Percentiles rank a stretch among this genome's conserved stretches.
Conservation (phyloP, 2,329 filamentous ascomycete species). For the Trichoderma sp. region DNA sequence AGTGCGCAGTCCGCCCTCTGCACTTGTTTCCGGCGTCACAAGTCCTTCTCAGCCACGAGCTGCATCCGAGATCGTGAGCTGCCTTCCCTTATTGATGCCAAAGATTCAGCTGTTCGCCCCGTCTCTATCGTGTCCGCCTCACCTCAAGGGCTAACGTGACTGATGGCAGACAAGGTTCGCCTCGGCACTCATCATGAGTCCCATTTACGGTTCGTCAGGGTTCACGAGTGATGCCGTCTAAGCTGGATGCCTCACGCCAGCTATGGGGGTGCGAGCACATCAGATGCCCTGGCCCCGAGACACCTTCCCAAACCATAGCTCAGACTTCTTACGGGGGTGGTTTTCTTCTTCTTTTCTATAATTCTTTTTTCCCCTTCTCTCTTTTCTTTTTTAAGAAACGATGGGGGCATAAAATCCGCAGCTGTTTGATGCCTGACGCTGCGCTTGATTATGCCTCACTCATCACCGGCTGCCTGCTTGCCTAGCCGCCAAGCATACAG, state of each 20-base stretch:
- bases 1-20: neutral
- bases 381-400: neutral
- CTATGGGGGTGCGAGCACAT: neutral
- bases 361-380: neutral
- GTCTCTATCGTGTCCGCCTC: constrained; percentile 7
- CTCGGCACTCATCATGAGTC: neutral
- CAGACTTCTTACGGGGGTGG: neutral
- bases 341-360: neutral
- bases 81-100: constrained; percentile 3
- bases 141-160: neutral
- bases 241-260: neutral
- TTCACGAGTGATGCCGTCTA: neutral
- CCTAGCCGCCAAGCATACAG: constrained; percentile 7
- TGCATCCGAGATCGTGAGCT: constrained; percentile 13
- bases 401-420: neutral
- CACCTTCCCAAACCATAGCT: constrained; percentile 7
- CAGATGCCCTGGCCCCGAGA: neutral
- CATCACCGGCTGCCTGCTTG: neutral
- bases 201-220: neutral
- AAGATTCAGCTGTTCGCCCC: constrained; percentile 14
- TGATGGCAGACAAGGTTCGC: neutral
- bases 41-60: constrained; percentile 12
- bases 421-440: constrained; percentile 11
- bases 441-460: constrained; percentile 7
- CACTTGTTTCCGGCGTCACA: neutral